Base-by-base conservation (phyloP, 495 filamentous ascomycete species). In the Trichoderma virens region DNA sequence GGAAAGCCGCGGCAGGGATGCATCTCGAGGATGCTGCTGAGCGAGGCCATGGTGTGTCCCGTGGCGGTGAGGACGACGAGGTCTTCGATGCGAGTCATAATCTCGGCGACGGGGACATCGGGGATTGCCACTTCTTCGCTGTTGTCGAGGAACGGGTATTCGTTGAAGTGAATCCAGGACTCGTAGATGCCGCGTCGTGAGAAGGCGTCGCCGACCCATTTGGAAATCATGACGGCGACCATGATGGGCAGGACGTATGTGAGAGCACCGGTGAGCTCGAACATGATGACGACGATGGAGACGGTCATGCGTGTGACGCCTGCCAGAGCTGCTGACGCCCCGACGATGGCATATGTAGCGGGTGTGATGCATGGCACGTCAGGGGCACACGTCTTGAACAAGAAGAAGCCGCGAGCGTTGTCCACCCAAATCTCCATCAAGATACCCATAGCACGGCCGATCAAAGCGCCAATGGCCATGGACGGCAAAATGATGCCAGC, bases 221-320 rank as follows among this genome's bases (percentile, higher is more conserved):
- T 98, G 65, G 88, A 90, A 27, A 98, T 77, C 93, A 98, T 96
- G 65, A 98, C 94, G n/a, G 95, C 92, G 65, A 98, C 90, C 94
- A 98, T 98, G 72, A 98, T 98, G 23, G 94, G 94, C 13, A 98
- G 86, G 35, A 98, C 94, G 72, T 98, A 98, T 0, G 93, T 96
- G 16, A 98, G 79, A 0, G 94, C 95, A 30, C 94, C 94, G 0
- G 94, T 98, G 31, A 98, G 86, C 76, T 98, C 94, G 68, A 98
- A 98, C 91, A 96, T 98, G 76, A 98, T 98, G 67, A 98, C 94
- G 3, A 98, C 94, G 69, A 98, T 97, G 13, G 93, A 97, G 8
- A 87, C 84, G 13, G 94, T 98, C 90, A 98, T 97, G 68, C 94
- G 86, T 30, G 93, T 98, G n/a, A 94, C 91, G 59, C 94, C 94